Evolutionary conservation across 106 monocot species (phyloP).

Genomic region (Dendrobium huoshanense): DNA sequence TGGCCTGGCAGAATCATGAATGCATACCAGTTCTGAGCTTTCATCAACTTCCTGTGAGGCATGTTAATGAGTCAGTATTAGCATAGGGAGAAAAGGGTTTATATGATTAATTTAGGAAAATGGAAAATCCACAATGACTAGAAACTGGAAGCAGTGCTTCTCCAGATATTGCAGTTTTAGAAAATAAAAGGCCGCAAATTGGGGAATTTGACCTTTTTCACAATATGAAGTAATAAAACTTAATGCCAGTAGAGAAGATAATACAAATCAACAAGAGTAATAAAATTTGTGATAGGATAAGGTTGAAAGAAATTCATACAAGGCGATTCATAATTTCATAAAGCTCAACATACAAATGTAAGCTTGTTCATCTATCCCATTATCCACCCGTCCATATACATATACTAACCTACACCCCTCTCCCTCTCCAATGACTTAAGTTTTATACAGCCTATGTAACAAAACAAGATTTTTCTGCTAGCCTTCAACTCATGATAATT

Average conservation of each 20-base stretch:
- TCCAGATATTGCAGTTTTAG: not conserved
- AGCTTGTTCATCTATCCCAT: not conserved
- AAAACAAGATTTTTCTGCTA: not conserved
- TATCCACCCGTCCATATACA: not conserved
- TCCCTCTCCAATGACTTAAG: not conserved
- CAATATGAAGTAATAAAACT: not conserved
- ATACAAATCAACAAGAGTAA: not conserved
- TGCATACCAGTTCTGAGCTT: conserved; percentile 82
- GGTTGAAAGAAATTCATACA: not conserved
- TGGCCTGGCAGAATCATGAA: conserved; percentile 99
- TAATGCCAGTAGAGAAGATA: not conserved
- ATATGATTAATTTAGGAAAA: not conserved
- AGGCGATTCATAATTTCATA: not conserved
- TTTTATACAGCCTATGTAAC: too few species aligned
- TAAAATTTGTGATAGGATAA: not conserved
- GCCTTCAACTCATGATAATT: not conserved
- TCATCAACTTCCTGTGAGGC: conserved; percentile 74
- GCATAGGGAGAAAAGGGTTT: not conserved
- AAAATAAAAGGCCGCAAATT: not conserved
- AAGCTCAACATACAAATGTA: not conserved
- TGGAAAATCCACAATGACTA: not conserved
- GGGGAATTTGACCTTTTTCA: not conserved
- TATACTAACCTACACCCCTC: not conserved
- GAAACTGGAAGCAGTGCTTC: not conserved
- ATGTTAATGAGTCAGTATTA: too few species aligned